phyloP scores from a whole-genome alignment of 768 basidiomycete genomes.

The Sporobolomyces pararoseus region DNA sequence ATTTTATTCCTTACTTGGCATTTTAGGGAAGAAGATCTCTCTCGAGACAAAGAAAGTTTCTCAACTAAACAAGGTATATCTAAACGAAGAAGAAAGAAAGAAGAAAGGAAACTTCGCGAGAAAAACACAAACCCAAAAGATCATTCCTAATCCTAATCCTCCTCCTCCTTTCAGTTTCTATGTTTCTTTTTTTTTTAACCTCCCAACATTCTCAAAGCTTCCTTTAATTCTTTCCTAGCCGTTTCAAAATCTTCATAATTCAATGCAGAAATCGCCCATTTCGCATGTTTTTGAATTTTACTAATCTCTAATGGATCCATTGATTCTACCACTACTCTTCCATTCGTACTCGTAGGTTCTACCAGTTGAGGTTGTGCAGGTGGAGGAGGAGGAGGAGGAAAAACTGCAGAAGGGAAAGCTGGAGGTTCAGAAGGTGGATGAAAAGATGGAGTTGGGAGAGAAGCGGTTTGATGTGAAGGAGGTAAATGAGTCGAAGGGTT shows the following conservation, averaged over 20 bases:
- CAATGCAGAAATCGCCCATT: conserved; percentile 87
- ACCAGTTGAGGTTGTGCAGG: background rate
- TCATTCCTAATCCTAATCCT: too few relatives aligned
- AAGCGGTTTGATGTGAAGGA: conserved; percentile 41
- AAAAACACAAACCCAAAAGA: too few relatives aligned
- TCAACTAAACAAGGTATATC: too few relatives aligned
- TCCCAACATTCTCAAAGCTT: conserved; percentile 59
- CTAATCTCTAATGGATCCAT: conserved; percentile 58
- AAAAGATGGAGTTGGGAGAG: conserved; percentile 41
- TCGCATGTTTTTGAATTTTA: conserved; percentile 83
- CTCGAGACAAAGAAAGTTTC: too few relatives aligned
- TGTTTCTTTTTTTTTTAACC: conserved; percentile 25
- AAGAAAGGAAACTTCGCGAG: too few relatives aligned
- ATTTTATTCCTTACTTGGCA: too few relatives aligned
- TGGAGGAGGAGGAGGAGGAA: conserved; percentile 23
- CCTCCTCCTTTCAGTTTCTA: too few relatives aligned
- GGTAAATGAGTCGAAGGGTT: conserved; percentile 43
- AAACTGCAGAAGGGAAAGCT: conserved; percentile 38
- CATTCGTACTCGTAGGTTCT: background rate
- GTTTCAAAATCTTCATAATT: conserved; percentile 91
- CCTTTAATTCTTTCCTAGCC: conserved; percentile 73
- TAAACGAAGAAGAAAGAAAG: too few relatives aligned
- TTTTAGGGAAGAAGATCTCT: too few relatives aligned
- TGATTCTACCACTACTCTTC: background rate
- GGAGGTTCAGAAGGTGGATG: conserved; percentile 22